These are phyloP conservation scores for Hippophae tibetana DNA, from an alignment of 306 rosid species.

Conservation along the genomic window DNA sequence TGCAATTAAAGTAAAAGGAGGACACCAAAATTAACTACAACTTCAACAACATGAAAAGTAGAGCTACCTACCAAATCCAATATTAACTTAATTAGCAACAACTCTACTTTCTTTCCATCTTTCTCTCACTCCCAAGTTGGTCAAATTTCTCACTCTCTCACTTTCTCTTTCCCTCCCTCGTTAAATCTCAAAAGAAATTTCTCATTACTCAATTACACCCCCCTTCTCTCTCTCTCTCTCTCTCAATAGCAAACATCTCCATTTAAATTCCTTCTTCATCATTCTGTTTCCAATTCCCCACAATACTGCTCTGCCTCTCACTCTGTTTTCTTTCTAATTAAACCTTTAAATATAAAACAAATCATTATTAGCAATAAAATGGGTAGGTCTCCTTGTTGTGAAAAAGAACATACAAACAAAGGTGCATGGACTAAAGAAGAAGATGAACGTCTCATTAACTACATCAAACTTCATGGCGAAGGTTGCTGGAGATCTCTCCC, in stretches of 20 bases:
- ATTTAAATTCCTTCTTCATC: neutral
- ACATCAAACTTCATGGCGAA: constrained; percentile 55
- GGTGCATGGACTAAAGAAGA: constrained; percentile 80
- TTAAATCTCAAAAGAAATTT: neutral
- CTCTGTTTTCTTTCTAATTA: neutral
- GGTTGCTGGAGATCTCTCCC: constrained; percentile 80
- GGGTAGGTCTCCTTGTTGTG: constrained; percentile 62
- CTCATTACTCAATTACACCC: too few relatives aligned
- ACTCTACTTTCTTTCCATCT: neutral
- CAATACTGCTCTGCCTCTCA: neutral
- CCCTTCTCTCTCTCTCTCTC: neutral
- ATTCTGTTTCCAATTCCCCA: neutral
- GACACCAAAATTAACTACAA: too few relatives aligned
- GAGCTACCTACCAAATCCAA: constrained; percentile 5
- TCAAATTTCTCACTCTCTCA: neutral
- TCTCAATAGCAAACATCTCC: neutral
- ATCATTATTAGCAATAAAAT: neutral
- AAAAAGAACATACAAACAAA: constrained; percentile 62
- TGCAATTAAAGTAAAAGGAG: too few relatives aligned
- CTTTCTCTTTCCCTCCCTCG: neutral
- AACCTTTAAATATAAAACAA: too few relatives aligned
- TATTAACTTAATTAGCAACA: neutral
- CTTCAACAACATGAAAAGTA: too few relatives aligned
- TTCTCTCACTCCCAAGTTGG: neutral
- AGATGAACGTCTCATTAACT: constrained; percentile 56